Percentiles rank a stretch among this genome's conserved stretches.
Evolutionary conservation across 768 basidiomycete species (phyloP).

Genomic region (Cystobasidium onofrii): DNA sequence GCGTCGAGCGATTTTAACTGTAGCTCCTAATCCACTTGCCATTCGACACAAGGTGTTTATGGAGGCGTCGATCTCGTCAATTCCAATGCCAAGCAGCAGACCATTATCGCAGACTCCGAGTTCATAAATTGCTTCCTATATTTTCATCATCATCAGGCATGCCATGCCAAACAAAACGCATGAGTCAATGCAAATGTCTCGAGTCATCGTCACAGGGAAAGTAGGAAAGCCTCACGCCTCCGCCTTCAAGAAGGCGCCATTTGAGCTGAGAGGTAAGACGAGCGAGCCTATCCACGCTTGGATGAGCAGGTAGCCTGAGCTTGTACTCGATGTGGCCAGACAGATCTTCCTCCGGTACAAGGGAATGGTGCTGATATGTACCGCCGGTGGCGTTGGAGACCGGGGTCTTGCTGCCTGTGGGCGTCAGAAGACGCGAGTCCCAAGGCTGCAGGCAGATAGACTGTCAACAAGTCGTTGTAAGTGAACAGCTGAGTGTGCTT

Average conservation of each 20-base stretch:
- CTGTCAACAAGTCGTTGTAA: background rate
- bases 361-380: background rate
- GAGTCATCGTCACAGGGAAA: background rate
- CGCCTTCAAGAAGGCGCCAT: constrained; percentile 81
- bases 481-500: background rate
- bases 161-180: background rate
- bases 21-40: constrained; percentile 84
- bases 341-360: constrained; percentile 35
- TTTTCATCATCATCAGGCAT: background rate
- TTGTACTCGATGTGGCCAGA: constrained; percentile 40
- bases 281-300: constrained; percentile 44
- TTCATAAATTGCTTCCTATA: constrained; percentile 63
- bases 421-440: background rate
- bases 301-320: constrained; percentile 36
- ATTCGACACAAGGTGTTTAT: constrained; percentile 82
- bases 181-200: background rate
- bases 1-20: background rate
- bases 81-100: constrained; percentile 68
- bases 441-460: background rate
- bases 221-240: constrained; percentile 52
- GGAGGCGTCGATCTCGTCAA: constrained; percentile 65
- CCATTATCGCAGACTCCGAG: constrained; percentile 77
- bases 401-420: background rate
- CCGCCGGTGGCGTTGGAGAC: background rate
- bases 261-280: constrained; percentile 84